Conservation (phyloP, 495 filamentous ascomycete genomes). For the Tuber magnatum region DNA sequence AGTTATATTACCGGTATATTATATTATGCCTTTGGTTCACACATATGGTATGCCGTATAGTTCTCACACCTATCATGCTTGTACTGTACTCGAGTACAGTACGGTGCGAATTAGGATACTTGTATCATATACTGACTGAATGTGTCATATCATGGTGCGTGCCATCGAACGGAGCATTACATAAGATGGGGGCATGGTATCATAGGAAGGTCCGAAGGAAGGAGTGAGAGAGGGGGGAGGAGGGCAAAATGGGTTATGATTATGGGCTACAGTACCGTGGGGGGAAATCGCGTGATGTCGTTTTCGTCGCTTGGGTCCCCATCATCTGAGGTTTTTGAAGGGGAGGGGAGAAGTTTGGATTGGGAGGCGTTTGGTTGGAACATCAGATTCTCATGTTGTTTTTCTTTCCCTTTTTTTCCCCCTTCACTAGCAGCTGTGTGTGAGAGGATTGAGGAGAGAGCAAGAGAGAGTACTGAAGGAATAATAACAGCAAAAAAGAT, state of each 20-base stretch:
- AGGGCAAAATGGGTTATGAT: not conserved
- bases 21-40: not conserved
- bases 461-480: not conserved
- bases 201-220: not conserved
- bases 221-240: not conserved
- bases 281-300: conserved; percentile 1
- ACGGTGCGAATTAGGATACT: not conserved
- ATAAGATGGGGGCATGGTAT: not conserved
- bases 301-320: not conserved
- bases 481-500: conserved; percentile 2
- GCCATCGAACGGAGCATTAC: not conserved
- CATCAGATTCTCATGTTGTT: not conserved
- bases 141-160: not conserved
- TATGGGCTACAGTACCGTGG: not conserved
- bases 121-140: not conserved
- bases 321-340: not conserved
- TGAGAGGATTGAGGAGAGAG: not conserved
- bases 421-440: not conserved
- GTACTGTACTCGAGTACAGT: too few relatives aligned
- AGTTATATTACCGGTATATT: too few relatives aligned
- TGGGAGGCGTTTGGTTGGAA: not conserved
- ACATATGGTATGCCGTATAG: not conserved
- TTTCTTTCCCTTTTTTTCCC: not conserved
- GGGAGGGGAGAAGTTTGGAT: not conserved
- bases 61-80: not conserved